Evolutionary conservation across 495 filamentous ascomycete species (phyloP), one percentile per base, ranked within the genome.

Genomic region (Aspergillus saccharolyticus): DNA sequence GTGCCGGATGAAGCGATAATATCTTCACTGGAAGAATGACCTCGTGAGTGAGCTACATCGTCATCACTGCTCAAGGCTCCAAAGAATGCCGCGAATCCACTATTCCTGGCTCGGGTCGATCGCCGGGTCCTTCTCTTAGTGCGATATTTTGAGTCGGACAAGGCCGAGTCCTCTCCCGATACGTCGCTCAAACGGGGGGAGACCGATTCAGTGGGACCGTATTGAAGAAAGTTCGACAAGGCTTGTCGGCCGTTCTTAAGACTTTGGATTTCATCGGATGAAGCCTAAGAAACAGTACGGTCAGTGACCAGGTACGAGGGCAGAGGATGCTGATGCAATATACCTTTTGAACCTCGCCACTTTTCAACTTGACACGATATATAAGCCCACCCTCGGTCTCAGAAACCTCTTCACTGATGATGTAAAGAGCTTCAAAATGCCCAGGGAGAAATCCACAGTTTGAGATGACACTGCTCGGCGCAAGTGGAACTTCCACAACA

Each of bases 371-470:
- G 17, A 84, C 74, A 42, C 62, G 66, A 61, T 80, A 81, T n/a
- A 57, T 24, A 28, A 67, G 62, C 20, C 57, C 55, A 5, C 67
- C 57, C 24, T 63, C 57, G 42, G 68, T 54, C 14, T 62, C 55
- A 21, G 54, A 50, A 12, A 19, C 54, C 0, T 52, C 52, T 19
- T 61, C 66, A 16, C 66, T 61, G 51, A 81, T 58, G 18, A 84
- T 64, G 10, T 64, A 61, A 33, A 67, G 67, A 22, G 76, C 73
- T 3, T 63, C 64, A 53, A 68, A 74, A 55, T 81, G 75, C 8
- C 76, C 80, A n/a, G 67, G 68, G 10, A 79, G 72, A 51, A 68
- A 71, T 28, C 77, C 65, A 59, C 82, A 85, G 53, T 82, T 4
- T 5, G 3, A 4, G 14, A 50, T 16, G 10, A 28, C 24, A 5